Conservation (phyloP, 2,329 filamentous ascomycete genomes). For the Xylaria sp. region DNA sequence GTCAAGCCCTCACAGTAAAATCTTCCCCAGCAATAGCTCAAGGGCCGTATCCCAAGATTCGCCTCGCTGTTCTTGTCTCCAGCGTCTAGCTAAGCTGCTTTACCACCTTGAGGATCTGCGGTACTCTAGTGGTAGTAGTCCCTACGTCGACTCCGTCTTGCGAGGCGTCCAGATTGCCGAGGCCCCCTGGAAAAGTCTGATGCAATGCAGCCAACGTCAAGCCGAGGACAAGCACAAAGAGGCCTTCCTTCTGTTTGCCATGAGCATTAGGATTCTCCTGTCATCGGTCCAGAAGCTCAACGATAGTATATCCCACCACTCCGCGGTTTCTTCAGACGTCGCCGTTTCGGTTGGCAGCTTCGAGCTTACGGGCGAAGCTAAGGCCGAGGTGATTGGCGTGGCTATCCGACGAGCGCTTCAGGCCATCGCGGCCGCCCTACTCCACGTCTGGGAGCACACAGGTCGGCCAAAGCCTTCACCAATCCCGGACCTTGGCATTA, state of each 20-base stretch:
- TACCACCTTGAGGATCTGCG: conserved; percentile 20
- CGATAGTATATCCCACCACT: neutral
- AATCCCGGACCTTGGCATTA: neutral
- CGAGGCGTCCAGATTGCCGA: conserved; percentile 17
- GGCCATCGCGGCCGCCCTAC: conserved; percentile 1
- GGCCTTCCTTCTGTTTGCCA: conserved; percentile 21
- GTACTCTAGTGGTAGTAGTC: conserved; percentile 3
- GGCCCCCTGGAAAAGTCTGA: conserved; percentile 17
- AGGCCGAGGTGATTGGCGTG: conserved; percentile 9
- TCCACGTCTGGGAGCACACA: conserved; percentile 4
- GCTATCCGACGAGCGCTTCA: conserved; percentile 1
- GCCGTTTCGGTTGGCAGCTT: conserved; percentile 11
- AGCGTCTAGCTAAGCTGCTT: conserved; percentile 19
- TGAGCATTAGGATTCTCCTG: conserved; percentile 24
- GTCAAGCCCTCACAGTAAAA: neutral
- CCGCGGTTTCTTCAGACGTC: conserved; percentile 1
- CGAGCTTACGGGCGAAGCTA: conserved; percentile 7
- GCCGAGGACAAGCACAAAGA: conserved; percentile 19
- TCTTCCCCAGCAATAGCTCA: neutral
- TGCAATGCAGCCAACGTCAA: conserved; percentile 18
- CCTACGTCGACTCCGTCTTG: conserved; percentile 19
- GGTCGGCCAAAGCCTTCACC: neutral
- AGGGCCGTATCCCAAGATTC: conserved; percentile 1
- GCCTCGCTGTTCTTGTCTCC: conserved; percentile 20
- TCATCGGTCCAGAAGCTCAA: conserved; percentile 7